phyloP scores from a whole-genome alignment of 306 rosid genomes.

The Quercus gilva region DNA sequence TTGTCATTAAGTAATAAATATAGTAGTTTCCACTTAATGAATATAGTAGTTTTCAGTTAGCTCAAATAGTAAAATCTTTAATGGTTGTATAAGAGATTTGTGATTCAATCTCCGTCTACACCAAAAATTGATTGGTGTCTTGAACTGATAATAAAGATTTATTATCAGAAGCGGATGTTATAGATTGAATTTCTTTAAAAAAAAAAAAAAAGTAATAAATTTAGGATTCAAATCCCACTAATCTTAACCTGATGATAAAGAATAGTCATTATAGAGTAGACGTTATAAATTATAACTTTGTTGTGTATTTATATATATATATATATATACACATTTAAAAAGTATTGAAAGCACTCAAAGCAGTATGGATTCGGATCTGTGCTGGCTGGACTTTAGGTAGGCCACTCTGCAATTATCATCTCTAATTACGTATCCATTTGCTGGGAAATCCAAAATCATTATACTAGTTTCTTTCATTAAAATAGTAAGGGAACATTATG shows the following conservation, averaged over 20 bases:
- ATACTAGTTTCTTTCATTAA: neutral
- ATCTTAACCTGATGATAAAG: too few species aligned
- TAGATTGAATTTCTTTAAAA: too few species aligned
- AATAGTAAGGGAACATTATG: conserved; percentile 10
- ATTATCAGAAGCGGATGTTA: too few species aligned
- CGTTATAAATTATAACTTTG: too few species aligned
- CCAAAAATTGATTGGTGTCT: too few species aligned
- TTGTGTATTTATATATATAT: fast-evolving
- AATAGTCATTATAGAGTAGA: fast-evolving
- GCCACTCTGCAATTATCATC: conserved; percentile 4
- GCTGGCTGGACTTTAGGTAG: neutral
- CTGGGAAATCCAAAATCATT: conserved; percentile 18
- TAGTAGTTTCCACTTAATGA: too few species aligned
- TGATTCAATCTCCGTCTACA: fast-evolving
- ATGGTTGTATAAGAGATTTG: too few species aligned
- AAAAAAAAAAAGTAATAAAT: too few species aligned
- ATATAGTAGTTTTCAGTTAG: too few species aligned
- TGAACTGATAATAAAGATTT: too few species aligned
- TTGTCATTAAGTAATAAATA: too few species aligned
- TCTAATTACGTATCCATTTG: conserved; percentile 3
- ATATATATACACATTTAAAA: neutral
- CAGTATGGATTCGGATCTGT: neutral
- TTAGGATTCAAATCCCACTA: too few species aligned
- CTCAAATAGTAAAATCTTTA: fast-evolving
- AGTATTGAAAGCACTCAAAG: neutral